These are phyloP conservation scores for Glarea lozoyensis DNA, from an alignment of 495 filamentous ascomycete species.

Conservation along the genomic window DNA sequence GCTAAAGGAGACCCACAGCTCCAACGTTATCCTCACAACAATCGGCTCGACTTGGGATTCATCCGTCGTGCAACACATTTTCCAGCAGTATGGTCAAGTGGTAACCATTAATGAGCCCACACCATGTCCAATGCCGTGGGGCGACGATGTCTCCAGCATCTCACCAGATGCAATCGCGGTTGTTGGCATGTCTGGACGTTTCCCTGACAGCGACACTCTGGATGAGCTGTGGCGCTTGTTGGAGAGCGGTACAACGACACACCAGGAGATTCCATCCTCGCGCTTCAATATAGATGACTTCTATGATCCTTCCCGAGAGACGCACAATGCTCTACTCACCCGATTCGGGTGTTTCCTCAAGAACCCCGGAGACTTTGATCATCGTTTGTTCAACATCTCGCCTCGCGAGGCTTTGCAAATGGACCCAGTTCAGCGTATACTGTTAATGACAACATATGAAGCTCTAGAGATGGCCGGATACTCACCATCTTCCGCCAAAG, in stretches of 20 bases:
- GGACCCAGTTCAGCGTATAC: constrained; percentile 83
- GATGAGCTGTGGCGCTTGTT: not conserved
- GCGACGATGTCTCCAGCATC: too few species aligned
- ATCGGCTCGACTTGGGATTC: too few species aligned
- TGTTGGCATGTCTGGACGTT: not conserved
- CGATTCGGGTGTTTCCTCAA: constrained; percentile 40
- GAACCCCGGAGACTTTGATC: constrained; percentile 55
- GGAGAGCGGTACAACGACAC: not conserved
- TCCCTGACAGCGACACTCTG: not conserved
- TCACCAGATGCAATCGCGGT: too few species aligned
- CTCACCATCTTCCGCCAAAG: constrained; percentile 76
- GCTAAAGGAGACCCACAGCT: too few species aligned
- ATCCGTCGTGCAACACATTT: too few species aligned
- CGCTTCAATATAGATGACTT: constrained; percentile 32
- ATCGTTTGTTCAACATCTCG: constrained; percentile 93
- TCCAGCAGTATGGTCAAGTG: too few species aligned
- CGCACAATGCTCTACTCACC: constrained; percentile 70
- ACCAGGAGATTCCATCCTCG: constrained; percentile 29
- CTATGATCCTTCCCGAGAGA: constrained; percentile 47
- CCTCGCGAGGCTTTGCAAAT: constrained; percentile 83
- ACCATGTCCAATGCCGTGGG: too few species aligned
- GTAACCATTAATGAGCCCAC: too few species aligned
- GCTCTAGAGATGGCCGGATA: constrained; percentile 83
- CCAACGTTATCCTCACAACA: too few species aligned
- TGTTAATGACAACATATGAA: constrained; percentile 78